Conservation (phyloP, 192 early-diverging fungal genomes). For the Coemansia sp. region DNA sequence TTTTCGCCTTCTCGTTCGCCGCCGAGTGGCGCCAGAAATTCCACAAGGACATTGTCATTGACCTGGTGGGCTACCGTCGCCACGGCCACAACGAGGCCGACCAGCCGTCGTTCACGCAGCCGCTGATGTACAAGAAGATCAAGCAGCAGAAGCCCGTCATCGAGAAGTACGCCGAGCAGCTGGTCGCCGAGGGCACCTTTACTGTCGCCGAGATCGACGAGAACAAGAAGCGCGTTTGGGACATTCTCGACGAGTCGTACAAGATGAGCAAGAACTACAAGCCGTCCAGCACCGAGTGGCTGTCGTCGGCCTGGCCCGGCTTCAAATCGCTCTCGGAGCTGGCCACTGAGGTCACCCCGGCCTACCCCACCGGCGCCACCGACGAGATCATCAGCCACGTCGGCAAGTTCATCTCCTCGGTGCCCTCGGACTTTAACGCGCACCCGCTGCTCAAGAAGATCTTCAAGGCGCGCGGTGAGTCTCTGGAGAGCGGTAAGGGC, state of each 20-base stretch:
- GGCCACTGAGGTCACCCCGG: conserved; percentile 64
- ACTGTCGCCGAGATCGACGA: conserved; percentile 77
- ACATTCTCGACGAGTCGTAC: conserved; percentile 90
- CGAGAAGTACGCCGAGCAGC: conserved; percentile 81
- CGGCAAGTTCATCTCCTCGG: conserved; percentile 74
- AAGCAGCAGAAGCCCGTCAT: conserved; percentile 78
- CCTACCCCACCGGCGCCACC: conserved; percentile 68
- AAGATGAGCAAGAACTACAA: conserved; percentile 84
- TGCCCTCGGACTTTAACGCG: conserved; percentile 78
- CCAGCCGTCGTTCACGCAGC: conserved; percentile 98
- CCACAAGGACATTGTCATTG: conserved; percentile 95
- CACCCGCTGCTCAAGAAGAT: conserved; percentile 87
- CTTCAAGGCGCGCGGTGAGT: conserved; percentile 78
- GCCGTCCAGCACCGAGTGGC: conserved; percentile 88
- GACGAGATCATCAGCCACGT: conserved; percentile 74
- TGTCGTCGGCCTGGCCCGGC: conserved; percentile 90
- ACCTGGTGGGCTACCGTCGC: conserved; percentile 95
- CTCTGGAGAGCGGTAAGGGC: conserved; percentile 68
- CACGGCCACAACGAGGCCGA: conserved; percentile 99
- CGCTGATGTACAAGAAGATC: conserved; percentile 93
- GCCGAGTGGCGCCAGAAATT: conserved; percentile 94
- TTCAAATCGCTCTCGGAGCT: conserved; percentile 74
- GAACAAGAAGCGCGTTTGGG: conserved; percentile 91
- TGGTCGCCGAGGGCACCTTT: conserved; percentile 80
- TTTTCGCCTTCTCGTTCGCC: conserved; percentile 90